phyloP scores from a whole-genome alignment of 148 eudicot genomes.

The Rheum nobile region DNA sequence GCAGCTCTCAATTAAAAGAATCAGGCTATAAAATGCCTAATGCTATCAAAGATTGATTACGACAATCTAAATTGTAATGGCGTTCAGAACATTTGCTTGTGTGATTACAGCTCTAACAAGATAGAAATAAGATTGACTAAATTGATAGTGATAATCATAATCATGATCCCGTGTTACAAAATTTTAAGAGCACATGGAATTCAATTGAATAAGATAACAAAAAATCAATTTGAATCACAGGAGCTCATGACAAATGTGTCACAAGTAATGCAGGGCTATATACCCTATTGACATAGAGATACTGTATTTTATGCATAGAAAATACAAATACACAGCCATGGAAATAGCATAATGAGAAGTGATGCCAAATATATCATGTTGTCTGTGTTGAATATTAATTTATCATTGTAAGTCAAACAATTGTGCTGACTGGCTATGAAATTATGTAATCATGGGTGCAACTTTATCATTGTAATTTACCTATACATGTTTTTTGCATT shows the following conservation, averaged over 20 bases:
- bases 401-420: not conserved
- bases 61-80: not conserved
- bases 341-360: not conserved
- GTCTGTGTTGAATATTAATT: not conserved
- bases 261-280: not conserved
- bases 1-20: not conserved
- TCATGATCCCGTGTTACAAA: too few species aligned
- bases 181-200: too few species aligned
- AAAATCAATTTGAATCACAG: not conserved
- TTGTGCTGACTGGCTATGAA: not conserved
- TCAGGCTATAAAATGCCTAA: not conserved
- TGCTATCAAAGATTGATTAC: not conserved
- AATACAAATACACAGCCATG: not conserved
- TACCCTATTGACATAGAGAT: not conserved
- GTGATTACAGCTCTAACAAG: not conserved
- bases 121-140: not conserved
- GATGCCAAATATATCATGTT: not conserved
- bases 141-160: not conserved
- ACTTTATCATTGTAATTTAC: not conserved
- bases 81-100: not conserved
- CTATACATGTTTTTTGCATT: not conserved
- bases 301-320: not conserved
- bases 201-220: not conserved
- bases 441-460: not conserved
- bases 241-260: not conserved